These are phyloP conservation scores for Pachysandra terminalis DNA, from an alignment of 164 flowering plant species.

Conservation along the genomic window DNA sequence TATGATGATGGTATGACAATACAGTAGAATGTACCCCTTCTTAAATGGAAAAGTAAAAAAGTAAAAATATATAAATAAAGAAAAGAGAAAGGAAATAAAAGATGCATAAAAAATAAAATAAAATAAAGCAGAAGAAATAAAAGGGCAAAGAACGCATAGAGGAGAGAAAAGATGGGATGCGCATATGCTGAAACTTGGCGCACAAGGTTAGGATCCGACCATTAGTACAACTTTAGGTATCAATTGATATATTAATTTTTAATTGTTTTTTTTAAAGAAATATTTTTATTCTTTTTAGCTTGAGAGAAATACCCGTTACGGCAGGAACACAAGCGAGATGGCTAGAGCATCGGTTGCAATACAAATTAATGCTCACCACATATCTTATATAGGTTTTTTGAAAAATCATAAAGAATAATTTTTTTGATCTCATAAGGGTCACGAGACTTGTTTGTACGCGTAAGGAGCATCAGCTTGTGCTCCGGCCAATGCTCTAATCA, in stretches of 20 bases:
- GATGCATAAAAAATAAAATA: neutral
- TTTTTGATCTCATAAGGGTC: no score
- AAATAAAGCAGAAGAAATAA: neutral
- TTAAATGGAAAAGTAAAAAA: no score
- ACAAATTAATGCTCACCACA: no score
- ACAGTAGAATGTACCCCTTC: neutral
- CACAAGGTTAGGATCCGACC: neutral
- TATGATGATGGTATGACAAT: neutral
- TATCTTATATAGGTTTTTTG: no score
- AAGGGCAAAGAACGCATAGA: neutral
- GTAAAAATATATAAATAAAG: neutral
- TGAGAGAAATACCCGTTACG: neutral
- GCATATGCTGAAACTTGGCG: constrained; percentile 1
- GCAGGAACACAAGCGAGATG: neutral
- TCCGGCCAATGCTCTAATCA: no score
- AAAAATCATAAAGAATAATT: no score
- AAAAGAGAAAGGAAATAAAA: neutral
- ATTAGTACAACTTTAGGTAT: neutral
- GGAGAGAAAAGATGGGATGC: neutral
- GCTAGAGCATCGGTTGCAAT: no score
- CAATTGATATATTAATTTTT: neutral
- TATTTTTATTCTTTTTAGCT: neutral
- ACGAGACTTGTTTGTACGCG: no score
- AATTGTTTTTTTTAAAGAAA: neutral
- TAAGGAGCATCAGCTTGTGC: no score